Percentiles rank a stretch among this genome's conserved stretches.
Conservation (phyloP, 2,329 filamentous ascomycete species). For the Penicillium oxalicum region DNA sequence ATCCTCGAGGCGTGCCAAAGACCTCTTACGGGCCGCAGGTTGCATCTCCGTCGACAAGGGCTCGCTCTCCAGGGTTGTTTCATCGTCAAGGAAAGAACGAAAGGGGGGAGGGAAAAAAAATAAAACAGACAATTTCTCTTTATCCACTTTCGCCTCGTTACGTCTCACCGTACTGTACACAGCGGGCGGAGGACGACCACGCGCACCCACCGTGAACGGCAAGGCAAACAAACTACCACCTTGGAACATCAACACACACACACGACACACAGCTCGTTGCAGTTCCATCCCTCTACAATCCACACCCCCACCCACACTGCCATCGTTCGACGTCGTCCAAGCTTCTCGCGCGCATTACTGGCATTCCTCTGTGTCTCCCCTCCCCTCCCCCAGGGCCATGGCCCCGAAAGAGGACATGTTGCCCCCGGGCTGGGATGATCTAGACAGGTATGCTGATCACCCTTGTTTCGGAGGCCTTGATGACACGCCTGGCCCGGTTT, state of each 20-base stretch:
- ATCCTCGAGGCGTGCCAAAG: too few relatives aligned
- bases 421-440: conserved; percentile 37
- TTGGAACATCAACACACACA: neutral
- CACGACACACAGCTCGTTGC: too few relatives aligned
- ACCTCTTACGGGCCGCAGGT: conserved; percentile 3
- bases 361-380: conserved; percentile 24
- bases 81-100: too few relatives aligned
- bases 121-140: too few relatives aligned
- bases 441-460: conserved; percentile 34
- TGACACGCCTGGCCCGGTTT: too few relatives aligned
- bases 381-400: conserved; percentile 29
- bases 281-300: neutral
- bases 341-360: conserved; percentile 14
- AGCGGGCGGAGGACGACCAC: too few relatives aligned
- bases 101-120: too few relatives aligned
- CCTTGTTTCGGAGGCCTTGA: conserved; percentile 8
- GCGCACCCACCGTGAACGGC: too few relatives aligned
- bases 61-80: too few relatives aligned
- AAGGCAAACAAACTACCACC: neutral
- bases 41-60: neutral
- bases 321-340: conserved; percentile 2
- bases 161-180: too few relatives aligned
- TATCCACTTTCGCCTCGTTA: neutral
- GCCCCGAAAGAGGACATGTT: conserved; percentile 38
- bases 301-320: conserved; percentile 1